Evolutionary conservation across 2,329 filamentous ascomycete genomes (phyloP), one percentile per base, ranked within the genome.

Genomic region (Pestalotiopsis sp.): DNA sequence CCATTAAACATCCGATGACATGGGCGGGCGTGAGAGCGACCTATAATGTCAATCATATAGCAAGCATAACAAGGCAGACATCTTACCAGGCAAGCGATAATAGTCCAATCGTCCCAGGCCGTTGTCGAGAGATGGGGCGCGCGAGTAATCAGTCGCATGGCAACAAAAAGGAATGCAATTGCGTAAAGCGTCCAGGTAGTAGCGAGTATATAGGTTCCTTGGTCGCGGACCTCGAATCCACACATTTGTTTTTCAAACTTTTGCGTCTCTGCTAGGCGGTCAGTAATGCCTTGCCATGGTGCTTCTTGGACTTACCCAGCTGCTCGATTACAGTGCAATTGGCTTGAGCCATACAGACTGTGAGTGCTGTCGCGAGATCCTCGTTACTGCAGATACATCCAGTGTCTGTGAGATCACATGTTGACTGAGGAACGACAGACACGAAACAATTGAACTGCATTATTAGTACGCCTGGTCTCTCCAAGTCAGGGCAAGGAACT

Each of bases 21-120:
- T 23, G 25, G 27, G 60, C 60, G n/a, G 60, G 60, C 7, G 60
- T 63, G 36, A 63, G 60, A 36, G 60, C 60, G 3, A 63, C 3
- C 60, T 63, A 20, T n/a, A 41, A 11, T 20, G 12, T 63, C 38
- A 41, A 31, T 38, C 12, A 23, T n/a, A 11, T 23, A 17, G 7
- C 14, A n/a, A 23, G 14, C 12, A 23, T 13, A 17, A 20, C 59
- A 13, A 39, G n/a, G 60, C 27, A 63, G 12, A 6, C 20, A 38
- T 36, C 60, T 38, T 36, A 41, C 60, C 17, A 63, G n/a, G 31
- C 60, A 63, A 23, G 36, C 60, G 14, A 38, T 39, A 5, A 63
- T 63, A 17, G 60, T 63, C 60, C 60, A 63, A n/a, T 63, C 60
- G n/a, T 63, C 60, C 60, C 60, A 63, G 17, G 60, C 14, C 11